Evolutionary conservation across 768 basidiomycete genomes (phyloP), one percentile per base, ranked within the genome.

Genomic region (Suillus placidus): DNA sequence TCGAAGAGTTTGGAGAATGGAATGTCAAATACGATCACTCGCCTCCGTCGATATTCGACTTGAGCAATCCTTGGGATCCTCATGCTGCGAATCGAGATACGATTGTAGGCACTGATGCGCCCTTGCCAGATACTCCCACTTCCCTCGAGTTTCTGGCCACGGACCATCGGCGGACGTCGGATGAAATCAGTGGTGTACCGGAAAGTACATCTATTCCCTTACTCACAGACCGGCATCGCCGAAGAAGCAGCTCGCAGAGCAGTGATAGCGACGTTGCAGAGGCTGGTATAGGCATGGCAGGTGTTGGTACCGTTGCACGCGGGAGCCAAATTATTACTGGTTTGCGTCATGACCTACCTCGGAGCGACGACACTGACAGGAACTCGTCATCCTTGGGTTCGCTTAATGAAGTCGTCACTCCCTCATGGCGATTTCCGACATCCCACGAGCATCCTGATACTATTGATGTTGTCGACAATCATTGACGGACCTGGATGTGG

Each of bases 241-340:
- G 65, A 51, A 60, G 23, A 43, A 62, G 23, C 35, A 64, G 69
- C 58, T 67, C 70, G 37, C 63, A 47, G n/a, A 56, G 45, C 51
- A 66, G 49, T 60, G 61, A 58, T 56, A 23, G 62, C 26, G 73
- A 71, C n/a, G 5, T 34, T 30, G 69, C 60, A 1, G 75, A 76
- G 63, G 74, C 71, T 47, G 77, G 66, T 38, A 47, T 49, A 63
- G 77, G 81, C 23, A 83, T 85, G 84, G 79, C 80, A 12, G 84
- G 84, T 10, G 67, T 85, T 10, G 84, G 83, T 14, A 84, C 83
- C 2, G 78, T 77, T 6, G 76, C 76, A 37, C 70, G 81, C 3
- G 72, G 79, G 32, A 76, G 80, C 65, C 49, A 69, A 47, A 69
- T 78, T 57, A 70, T 70, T 60, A 4, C 62, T 5, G 66, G 52